Evolutionary conservation across 2,329 filamentous ascomycete genomes (phyloP).

Genomic region (Fusarium sp.): DNA sequence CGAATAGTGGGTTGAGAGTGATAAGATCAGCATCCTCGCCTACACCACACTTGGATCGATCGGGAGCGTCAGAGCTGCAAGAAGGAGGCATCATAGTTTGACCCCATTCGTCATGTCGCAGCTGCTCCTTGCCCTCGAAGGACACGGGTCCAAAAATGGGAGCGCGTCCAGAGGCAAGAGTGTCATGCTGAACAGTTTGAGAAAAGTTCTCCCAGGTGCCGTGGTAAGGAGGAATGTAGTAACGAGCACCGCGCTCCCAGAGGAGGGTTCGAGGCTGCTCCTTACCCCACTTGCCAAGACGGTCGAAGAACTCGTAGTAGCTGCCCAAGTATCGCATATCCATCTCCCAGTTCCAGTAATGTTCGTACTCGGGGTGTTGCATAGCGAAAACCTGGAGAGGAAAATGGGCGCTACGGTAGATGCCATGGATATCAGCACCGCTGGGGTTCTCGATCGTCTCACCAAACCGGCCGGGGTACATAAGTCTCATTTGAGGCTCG

Average conservation of each 20-base stretch:
- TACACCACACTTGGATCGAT: slow-evolving; percentile 70
- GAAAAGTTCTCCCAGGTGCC: slow-evolving; percentile 80
- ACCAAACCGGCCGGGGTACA: slow-evolving; percentile 80
- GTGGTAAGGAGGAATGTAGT: slow-evolving; percentile 80
- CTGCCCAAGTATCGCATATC: slow-evolving; percentile 75
- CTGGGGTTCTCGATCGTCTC: slow-evolving; percentile 72
- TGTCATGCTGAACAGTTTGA: slow-evolving; percentile 72
- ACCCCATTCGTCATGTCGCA: slow-evolving; percentile 66
- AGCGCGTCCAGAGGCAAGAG: slow-evolving; percentile 61
- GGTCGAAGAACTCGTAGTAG: slow-evolving; percentile 80
- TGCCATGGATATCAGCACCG: slow-evolving; percentile 72
- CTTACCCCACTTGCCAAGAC: slow-evolving; percentile 74
- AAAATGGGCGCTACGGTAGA: slow-evolving; percentile 75
- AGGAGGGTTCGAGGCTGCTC: slow-evolving; percentile 77
- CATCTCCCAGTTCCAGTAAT: slow-evolving; percentile 80
- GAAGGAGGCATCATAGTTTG: slow-evolving; percentile 67
- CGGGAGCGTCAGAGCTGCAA: slow-evolving; percentile 65
- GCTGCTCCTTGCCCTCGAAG: slow-evolving; percentile 62
- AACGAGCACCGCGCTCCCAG: slow-evolving; percentile 82
- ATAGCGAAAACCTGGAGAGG: slow-evolving; percentile 74
- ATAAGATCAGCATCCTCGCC: slow-evolving; percentile 81
- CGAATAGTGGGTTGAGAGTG: slow-evolving; percentile 82
- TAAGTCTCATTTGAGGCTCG: slow-evolving; percentile 83
- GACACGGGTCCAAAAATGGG: slow-evolving; percentile 77
- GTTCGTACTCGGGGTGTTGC: slow-evolving; percentile 73